Evolutionary conservation across 2,329 filamentous ascomycete species (phyloP), one percentile per base, ranked within the genome.

Genomic region (Paradendryphiella salina): DNA sequence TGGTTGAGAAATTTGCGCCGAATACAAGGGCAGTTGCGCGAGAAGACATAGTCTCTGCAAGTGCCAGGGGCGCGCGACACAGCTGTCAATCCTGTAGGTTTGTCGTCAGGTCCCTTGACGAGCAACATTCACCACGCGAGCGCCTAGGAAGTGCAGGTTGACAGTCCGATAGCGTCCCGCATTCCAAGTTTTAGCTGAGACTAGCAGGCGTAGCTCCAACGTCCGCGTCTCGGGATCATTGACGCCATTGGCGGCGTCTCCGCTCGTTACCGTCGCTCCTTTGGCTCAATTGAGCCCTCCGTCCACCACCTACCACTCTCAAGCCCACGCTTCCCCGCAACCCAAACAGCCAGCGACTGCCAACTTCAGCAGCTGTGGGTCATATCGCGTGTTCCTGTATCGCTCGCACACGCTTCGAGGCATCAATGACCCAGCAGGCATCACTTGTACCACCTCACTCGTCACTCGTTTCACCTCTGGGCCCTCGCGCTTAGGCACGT

Each of bases 371-470:
- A 20, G 37, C 52, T 54, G 59, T 54, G 52, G 37, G 52, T 46
- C 51, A 47, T 46, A 42, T 54, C 50, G 46, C 49, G 43, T 47
- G 32, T 37, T n/a, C 40, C 44, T 28, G 18, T 36, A 28, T 31
- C 37, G 35, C 46, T 56, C 50, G 32, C 53, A 31, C 53, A 21
- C 44, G 23, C 49, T 40, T 57, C 51, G 53, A 40, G 31, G 47
- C 46, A 52, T 61, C 63, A 63, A 69, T 69, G 65, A 57, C 49
- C 57, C 56, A 52, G 59, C 69, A 62, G 66, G 59, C 62, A 64
- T 58, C 50, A 41, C 56, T 55, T 50, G 61, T 60, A 44, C 56
- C 49, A 48, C 55, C 46, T 46, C 61, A 60, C 56, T 60, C 59
- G 61, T 64, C 66, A 58, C 61, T 69, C 69, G 64, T 65, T 69